A percentile compares a stretch with the other conserved stretches of the same genome.
Evolutionary conservation across 2,329 filamentous ascomycete species (phyloP).

Genomic region (Colletotrichum zoysiae): DNA sequence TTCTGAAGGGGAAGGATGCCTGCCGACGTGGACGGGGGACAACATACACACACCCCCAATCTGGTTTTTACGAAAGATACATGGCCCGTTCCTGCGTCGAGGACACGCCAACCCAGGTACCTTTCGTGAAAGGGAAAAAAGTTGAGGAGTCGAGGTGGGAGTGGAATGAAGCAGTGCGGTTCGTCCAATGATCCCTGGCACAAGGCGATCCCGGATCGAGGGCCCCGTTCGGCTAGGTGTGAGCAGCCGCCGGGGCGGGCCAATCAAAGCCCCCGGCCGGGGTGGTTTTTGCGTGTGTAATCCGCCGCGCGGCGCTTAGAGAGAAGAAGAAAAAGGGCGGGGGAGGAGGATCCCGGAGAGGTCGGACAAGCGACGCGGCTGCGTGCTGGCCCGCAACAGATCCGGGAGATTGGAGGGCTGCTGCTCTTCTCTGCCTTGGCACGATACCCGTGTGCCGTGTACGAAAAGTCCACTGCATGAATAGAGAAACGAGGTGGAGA

Average conservation of each 20-base stretch:
- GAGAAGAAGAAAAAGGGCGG: too few relatives aligned
- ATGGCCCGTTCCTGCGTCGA: conserved; percentile 1
- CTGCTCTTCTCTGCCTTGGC: not conserved
- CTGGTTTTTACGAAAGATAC: not conserved
- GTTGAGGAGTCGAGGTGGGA: not conserved
- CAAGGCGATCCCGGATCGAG: not conserved
- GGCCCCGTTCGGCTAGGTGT: conserved; percentile 27
- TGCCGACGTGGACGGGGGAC: not conserved
- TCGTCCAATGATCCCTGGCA: conserved; percentile 2
- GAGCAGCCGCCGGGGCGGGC: conserved; percentile 37
- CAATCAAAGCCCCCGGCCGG: conserved; percentile 34
- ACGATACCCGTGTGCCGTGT: not conserved
- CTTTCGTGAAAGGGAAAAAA: not conserved
- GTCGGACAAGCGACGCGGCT: conserved; percentile 40
- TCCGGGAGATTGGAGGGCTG: conserved; percentile 18
- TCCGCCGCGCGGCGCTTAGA: conserved; percentile 31
- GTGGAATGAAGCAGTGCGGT: not conserved
- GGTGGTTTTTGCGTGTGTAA: not conserved
- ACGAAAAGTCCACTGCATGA: not conserved
- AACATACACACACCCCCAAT: not conserved
- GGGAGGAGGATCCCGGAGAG: not conserved
- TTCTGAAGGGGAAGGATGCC: too few relatives aligned
- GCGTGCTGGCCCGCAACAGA: not conserved
- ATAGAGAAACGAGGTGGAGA: conserved; percentile 2
- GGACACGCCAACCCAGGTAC: not conserved